Conservation (phyloP, 805 yeast species). For the Lipomyces mesembrius region DNA sequence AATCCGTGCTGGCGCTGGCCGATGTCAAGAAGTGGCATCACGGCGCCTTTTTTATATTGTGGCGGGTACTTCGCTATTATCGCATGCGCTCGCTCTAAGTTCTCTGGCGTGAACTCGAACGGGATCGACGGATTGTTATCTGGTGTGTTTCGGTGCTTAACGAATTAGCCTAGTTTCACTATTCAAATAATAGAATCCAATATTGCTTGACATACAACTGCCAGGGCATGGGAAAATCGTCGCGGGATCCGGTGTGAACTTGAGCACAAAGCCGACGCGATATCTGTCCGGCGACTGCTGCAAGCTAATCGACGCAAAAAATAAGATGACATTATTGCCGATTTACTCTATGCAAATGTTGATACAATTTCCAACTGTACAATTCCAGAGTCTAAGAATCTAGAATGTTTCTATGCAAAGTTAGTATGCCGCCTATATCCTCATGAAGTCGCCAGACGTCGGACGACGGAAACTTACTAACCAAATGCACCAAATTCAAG, state of each 20-base stretch:
- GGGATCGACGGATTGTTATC: slow-evolving; percentile 69
- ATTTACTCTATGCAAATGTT: not conserved
- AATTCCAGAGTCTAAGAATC: not conserved
- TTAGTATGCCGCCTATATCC: not conserved
- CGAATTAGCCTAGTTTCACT: not conserved
- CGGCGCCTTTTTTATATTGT: slow-evolving; percentile 85
- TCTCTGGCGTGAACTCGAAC: slow-evolving; percentile 72
- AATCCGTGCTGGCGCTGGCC: slow-evolving; percentile 89
- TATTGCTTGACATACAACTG: slow-evolving; percentile 23
- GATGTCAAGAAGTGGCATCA: slow-evolving; percentile 82
- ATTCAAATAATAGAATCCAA: not conserved
- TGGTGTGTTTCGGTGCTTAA: slow-evolving; percentile 68
- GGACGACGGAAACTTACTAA: not conserved
- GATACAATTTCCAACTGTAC: not conserved
- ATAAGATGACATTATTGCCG: slow-evolving; percentile 12
- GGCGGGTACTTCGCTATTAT: slow-evolving; percentile 81
- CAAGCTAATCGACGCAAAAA: slow-evolving; percentile 19
- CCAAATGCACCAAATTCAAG: not conserved
- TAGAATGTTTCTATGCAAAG: not conserved
- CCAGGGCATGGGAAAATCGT: slow-evolving; percentile 30
- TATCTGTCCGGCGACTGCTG: slow-evolving; percentile 13
- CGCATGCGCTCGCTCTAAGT: slow-evolving; percentile 68
- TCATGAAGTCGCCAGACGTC: not conserved
- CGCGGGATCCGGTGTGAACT: slow-evolving; percentile 1
- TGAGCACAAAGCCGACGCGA: not conserved